Conservation (phyloP, 140 eudicot species). For the Stevia rebaudiana region DNA sequence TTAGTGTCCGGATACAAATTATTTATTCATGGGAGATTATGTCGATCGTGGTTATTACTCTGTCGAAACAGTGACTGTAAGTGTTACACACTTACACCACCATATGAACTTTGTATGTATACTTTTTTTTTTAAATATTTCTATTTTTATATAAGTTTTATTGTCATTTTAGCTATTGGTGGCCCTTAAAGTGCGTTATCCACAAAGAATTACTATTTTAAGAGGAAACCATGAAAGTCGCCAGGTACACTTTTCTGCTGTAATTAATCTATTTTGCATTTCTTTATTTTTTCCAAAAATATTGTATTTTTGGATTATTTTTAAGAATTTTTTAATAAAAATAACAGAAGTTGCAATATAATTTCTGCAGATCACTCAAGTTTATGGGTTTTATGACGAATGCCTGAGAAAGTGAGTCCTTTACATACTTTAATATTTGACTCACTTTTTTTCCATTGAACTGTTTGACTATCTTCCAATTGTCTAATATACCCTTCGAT, state of each 20-base stretch:
- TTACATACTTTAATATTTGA: neutral
- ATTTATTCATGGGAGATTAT: constrained; percentile 90
- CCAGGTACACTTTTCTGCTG: constrained; percentile 43
- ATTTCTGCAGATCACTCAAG: constrained; percentile 86
- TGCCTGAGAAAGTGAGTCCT: constrained; percentile 88
- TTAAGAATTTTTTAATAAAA: neutral
- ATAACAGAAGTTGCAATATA: neutral
- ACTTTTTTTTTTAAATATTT: neutral
- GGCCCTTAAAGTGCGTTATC: constrained; percentile 91
- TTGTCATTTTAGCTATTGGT: constrained; percentile 70
- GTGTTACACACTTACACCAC: constrained; percentile 23
- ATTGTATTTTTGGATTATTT: neutral
- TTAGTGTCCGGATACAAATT: constrained; percentile 92
- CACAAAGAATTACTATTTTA: constrained; percentile 81
- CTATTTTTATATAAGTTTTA: neutral
- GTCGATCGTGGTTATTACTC: constrained; percentile 96
- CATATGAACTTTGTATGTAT: neutral
- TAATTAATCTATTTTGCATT: neutral
- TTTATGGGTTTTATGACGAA: constrained; percentile 94
- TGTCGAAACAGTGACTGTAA: constrained; percentile 86
- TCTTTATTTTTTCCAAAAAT: neutral
- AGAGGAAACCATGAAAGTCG: constrained; percentile 98
- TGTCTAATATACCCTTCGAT: constrained; percentile 16
- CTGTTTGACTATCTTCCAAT: constrained; percentile 3
- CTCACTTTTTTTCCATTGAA: neutral